phyloP scores from a whole-genome alignment of 805 yeast genomes.

The Wickerhamiella cacticola region DNA sequence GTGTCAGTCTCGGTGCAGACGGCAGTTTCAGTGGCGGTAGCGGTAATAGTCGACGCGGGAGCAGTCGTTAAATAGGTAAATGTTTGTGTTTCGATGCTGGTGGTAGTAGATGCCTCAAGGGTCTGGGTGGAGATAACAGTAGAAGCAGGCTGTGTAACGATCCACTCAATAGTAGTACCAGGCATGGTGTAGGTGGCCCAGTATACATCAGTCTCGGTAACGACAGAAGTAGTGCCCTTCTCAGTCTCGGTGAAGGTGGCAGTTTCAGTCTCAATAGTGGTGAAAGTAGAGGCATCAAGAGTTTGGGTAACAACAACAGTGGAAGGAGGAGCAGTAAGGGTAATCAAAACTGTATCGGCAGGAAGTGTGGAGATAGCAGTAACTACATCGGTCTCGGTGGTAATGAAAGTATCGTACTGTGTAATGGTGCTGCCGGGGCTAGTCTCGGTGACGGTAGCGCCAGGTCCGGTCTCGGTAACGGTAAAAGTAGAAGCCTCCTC shows the following conservation, averaged over 20 bases:
- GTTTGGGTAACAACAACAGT: constrained; percentile 4
- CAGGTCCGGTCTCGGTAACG: neutral
- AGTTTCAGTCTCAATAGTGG: constrained; percentile 3
- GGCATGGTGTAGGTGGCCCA: constrained; percentile 9
- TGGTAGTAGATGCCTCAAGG: neutral
- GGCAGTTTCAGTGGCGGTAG: neutral
- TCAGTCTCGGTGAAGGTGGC: constrained; percentile 3
- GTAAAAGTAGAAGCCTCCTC: constrained; percentile 4
- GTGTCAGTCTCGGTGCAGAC: neutral
- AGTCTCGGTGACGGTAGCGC: neutral
- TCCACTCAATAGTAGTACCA: constrained; percentile 2
- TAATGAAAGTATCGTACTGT: neutral
- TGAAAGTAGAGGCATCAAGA: constrained; percentile 6
- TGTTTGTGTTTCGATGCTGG: constrained; percentile 2
- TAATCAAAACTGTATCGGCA: constrained; percentile 7
- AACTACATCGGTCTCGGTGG: constrained; percentile 2
- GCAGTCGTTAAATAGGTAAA: constrained; percentile 7
- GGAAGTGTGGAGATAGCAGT: constrained; percentile 5
- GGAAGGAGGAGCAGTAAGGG: constrained; percentile 1
- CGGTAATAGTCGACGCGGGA: neutral
- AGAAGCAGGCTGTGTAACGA: constrained; percentile 4
- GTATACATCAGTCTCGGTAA: constrained; percentile 1
- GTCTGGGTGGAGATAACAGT: constrained; percentile 6
- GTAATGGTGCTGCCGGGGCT: neutral
- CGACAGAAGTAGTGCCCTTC: neutral